Percentiles rank a stretch among this genome's conserved stretches.
Conservation (phyloP, 495 filamentous ascomycete species). For the Neurospora sp. region DNA sequence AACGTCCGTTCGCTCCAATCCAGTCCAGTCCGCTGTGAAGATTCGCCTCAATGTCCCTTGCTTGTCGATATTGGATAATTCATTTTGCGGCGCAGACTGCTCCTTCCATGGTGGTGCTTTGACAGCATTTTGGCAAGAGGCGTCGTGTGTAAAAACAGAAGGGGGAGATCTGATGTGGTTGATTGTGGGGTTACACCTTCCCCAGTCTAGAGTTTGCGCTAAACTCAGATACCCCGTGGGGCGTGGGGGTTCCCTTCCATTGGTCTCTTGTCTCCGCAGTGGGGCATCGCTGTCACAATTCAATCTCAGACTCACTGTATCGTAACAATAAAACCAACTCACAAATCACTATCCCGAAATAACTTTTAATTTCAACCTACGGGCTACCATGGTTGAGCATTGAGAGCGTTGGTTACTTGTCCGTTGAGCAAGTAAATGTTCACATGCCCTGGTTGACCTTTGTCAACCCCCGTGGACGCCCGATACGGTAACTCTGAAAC, state of each 20-base stretch:
- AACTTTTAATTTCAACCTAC: not conserved
- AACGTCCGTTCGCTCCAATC: not conserved
- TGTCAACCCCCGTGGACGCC: not conserved
- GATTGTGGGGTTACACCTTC: constrained; percentile 17
- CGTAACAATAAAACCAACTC: not conserved
- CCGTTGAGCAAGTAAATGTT: not conserved
- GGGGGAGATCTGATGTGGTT: not conserved
- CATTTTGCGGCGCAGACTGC: not conserved
- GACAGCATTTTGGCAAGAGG: not conserved
- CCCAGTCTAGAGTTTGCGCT: not conserved
- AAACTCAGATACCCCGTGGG: constrained; percentile 18
- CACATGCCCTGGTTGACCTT: not conserved
- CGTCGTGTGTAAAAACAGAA: not conserved
- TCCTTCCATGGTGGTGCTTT: not conserved
- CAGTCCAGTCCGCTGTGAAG: not conserved
- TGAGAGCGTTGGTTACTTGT: not conserved
- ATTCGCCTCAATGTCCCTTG: not conserved
- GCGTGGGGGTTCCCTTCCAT: constrained; percentile 17
- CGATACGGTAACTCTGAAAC: not conserved
- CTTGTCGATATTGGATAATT: not conserved
- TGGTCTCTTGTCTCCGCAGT: not conserved
- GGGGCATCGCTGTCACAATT: not conserved
- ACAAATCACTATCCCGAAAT: not conserved
- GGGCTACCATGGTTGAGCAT: not conserved
- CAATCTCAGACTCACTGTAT: not conserved